Evolutionary conservation across 1,284 basidiomycete species (phyloP).

Genomic region (Singerocomus inundabilis): DNA sequence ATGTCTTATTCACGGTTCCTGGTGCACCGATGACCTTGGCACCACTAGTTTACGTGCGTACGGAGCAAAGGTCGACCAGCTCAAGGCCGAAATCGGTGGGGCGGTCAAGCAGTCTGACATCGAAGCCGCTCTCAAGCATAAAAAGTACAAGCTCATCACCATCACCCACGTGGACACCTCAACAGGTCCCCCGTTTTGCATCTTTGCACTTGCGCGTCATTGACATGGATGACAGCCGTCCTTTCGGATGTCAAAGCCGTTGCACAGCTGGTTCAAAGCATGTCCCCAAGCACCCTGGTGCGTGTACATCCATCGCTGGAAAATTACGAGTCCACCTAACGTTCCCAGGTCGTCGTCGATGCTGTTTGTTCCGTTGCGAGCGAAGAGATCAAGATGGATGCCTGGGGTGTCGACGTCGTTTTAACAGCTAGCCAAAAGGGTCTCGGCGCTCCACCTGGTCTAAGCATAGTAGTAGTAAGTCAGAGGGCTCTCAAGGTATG

Average conservation of each 20-base stretch:
- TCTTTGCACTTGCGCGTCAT: background rate
- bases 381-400: constrained; percentile 94
- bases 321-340: constrained; percentile 1
- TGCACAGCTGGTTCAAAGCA: constrained; percentile 68
- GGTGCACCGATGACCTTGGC: background rate
- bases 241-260: constrained; percentile 84
- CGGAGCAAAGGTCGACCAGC: constrained; percentile 86
- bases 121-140: constrained; percentile 72
- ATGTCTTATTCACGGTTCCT: background rate
- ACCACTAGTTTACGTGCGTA: constrained; percentile 75
- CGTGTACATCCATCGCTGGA: constrained; percentile 14
- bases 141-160: constrained; percentile 89
- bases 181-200: constrained; percentile 53
- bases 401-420: constrained; percentile 91
- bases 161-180: constrained; percentile 96
- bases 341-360: constrained; percentile 73
- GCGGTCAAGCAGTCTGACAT: constrained; percentile 66
- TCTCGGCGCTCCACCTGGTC: constrained; percentile 90
- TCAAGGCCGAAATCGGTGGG: constrained; percentile 82
- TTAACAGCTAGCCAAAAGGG: constrained; percentile 94
- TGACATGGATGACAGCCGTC: constrained; percentile 51
- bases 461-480: constrained; percentile 85
- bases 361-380: constrained; percentile 95
- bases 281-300: constrained; percentile 87
- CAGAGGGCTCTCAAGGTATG: constrained; percentile 72